Base-by-base conservation (phyloP, 805 yeast species). In the Candida glaebosa region DNA sequence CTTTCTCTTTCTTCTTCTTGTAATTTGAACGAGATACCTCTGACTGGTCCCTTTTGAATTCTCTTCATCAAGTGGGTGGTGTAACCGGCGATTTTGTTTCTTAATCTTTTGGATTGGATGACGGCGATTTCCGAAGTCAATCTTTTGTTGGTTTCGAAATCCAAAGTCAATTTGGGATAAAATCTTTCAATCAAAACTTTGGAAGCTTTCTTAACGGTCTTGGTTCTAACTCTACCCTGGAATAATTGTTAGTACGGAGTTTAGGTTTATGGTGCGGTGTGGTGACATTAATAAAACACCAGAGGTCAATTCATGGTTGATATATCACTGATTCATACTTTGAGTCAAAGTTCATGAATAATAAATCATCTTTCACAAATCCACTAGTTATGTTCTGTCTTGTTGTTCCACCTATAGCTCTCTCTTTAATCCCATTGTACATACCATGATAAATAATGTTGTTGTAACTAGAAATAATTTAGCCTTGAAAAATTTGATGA, bases 1-100 rank as follows among this genome's bases (percentile, higher is more conserved):
- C 99, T 87, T 82, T 93, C 99, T 84, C 99, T 91, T 85, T 93
- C 99, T 81, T 93, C 99, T 82, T 93, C 99, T 84, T 93, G 99
- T 71, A 93, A 87, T 78, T 95, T 95, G 96, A 93, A 93, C 65
- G 99, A 93, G 64, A 93, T 95, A 81, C 99, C 99, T 84, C 98
- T 90, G 66, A 93, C 99, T 81, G 99, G 99, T 73, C 99, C 99
- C 84, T 91, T 93, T 80, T 95, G 98, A 71, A 93, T 93, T 82
- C 99, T 90, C 84, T 88, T 93, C 99, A 93, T 95, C 76, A 93
- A 84, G 78, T 93, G 99, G 69, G 99, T 93, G 77, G 99, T 93
- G 96, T 91, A 93, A 75, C 99, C 99, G 73, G 99, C 99, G 68
- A 93, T 95, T 88, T 93, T 93, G 93, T 93, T 93, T 83, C 99